Conservation (phyloP, 805 yeast genomes). For the Lipomyces yamadae region DNA sequence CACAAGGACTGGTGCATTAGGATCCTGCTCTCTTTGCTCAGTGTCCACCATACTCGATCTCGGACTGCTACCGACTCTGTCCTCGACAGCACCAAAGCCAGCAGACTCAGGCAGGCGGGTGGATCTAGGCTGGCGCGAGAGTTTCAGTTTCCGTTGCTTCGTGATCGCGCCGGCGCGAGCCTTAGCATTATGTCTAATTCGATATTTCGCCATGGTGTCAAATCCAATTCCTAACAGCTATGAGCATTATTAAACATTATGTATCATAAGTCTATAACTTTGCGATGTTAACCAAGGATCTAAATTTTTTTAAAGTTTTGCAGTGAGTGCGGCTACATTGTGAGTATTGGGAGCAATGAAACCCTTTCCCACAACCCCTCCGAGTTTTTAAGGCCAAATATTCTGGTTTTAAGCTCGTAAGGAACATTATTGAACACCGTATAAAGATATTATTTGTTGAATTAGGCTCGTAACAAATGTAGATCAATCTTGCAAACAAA, state of each 20-base stretch:
- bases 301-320: constrained; percentile 7
- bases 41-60: neutral
- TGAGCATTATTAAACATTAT: no score
- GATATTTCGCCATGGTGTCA: constrained; percentile 72
- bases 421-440: no score
- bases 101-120: constrained; percentile 51
- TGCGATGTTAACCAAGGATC: neutral
- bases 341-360: constrained; percentile 8
- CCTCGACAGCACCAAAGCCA: neutral
- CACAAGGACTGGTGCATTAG: constrained; percentile 64
- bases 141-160: constrained; percentile 70
- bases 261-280: no score
- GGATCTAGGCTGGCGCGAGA: constrained; percentile 71
- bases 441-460: no score
- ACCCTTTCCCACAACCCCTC: constrained; percentile 9
- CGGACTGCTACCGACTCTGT: neutral
- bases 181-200: constrained; percentile 80
- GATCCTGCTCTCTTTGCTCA: constrained; percentile 45
- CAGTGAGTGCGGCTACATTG: constrained; percentile 20
- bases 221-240: no score
- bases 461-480: neutral
- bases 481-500: neutral
- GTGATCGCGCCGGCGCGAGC: constrained; percentile 85
- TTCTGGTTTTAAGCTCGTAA: no score
- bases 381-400: no score